phyloP scores from a whole-genome alignment of 2,329 filamentous ascomycete species.

The Fusarium sp. region DNA sequence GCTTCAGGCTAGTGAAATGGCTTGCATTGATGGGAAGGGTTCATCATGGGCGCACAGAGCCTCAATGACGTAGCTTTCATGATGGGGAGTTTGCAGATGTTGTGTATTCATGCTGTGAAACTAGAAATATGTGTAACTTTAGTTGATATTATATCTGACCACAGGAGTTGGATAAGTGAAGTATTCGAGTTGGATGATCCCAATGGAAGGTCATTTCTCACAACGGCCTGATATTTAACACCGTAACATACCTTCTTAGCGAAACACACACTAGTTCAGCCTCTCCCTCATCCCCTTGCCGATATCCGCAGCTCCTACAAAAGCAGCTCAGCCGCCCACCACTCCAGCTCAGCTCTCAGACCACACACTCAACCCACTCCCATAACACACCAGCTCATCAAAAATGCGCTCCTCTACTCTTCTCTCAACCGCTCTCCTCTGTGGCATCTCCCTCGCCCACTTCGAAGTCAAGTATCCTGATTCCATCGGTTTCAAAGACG shows the following conservation, averaged over 20 bases:
- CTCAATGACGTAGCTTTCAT: constrained; percentile 41
- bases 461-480: constrained; percentile 64
- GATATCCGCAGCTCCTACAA: constrained; percentile 37
- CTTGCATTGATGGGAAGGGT: not conserved
- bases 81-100: constrained; percentile 1
- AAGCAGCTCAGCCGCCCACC: constrained; percentile 35
- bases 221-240: not conserved
- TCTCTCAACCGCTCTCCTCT: constrained; percentile 54
- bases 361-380: not conserved
- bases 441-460: constrained; percentile 61
- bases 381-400: constrained; percentile 16
- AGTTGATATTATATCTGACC: not conserved
- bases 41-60: constrained; percentile 29
- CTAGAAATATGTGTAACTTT: not conserved
- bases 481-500: constrained; percentile 61
- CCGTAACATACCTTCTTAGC: not conserved
- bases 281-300: constrained; percentile 17
- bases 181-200: not conserved
- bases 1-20: not conserved
- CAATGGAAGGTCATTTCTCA: not conserved
- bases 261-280: constrained; percentile 19
- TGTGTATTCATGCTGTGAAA: not conserved
- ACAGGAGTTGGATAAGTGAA: not conserved
- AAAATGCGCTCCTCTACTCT: constrained; percentile 52
- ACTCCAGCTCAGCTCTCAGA: not conserved